A percentile compares a stretch with the other conserved stretches of the same genome.
Evolutionary conservation across 2,329 filamentous ascomycete species (phyloP).

Genomic region (Talaromyces sp.): DNA sequence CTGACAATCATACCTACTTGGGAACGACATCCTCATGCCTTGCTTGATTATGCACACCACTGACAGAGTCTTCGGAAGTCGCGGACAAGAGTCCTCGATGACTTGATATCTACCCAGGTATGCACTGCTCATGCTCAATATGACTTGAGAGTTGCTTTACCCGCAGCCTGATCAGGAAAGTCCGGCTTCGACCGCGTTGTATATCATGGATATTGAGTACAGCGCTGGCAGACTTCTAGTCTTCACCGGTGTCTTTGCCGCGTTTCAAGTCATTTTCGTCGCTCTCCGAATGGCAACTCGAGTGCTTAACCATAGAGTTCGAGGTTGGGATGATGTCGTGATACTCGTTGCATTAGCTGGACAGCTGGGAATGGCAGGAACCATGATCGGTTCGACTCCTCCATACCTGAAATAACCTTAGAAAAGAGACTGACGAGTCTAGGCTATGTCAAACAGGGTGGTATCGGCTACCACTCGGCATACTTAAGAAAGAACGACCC

Average conservation of each 20-base stretch:
- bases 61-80: background rate
- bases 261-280: background rate
- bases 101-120: background rate
- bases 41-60: background rate
- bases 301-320: background rate
- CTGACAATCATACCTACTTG: background rate
- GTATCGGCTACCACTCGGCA: background rate
- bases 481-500: background rate
- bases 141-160: background rate
- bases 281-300: background rate
- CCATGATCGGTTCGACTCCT: background rate
- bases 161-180: background rate
- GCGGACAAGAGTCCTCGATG: too few species aligned
- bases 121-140: background rate
- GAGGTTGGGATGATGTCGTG: background rate
- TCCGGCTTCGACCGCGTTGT: background rate
- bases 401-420: background rate
- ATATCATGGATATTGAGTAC: background rate
- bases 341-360: background rate
- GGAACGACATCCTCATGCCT: background rate
- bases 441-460: background rate
- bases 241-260: background rate
- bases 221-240: background rate
- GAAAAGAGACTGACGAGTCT: background rate
- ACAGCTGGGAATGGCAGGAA: background rate